Conservation (phyloP, 2,329 filamentous ascomycete species). For the Leptographium galeiforme region DNA sequence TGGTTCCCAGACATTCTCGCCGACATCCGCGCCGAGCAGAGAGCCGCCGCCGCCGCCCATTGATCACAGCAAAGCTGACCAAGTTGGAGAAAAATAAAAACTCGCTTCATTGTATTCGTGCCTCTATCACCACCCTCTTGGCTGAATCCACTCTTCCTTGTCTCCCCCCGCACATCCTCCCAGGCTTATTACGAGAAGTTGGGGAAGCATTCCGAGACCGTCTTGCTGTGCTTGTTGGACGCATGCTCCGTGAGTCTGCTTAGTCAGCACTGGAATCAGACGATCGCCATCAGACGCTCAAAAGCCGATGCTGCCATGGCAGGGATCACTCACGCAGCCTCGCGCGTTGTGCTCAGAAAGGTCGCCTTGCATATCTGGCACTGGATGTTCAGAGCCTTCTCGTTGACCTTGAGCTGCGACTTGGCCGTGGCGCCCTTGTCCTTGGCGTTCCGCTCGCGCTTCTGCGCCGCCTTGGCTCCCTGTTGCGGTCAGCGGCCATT, state of each 20-base stretch:
- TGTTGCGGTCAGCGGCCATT: slow-evolving; percentile 2
- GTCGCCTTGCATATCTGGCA: slow-evolving; percentile 66
- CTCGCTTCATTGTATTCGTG: too few relatives aligned
- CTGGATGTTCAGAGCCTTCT: slow-evolving; percentile 61
- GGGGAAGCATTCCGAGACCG: slow-evolving; percentile 58
- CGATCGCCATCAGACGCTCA: too few relatives aligned
- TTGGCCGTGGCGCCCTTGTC: slow-evolving; percentile 38
- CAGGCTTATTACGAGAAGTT: slow-evolving; percentile 19
- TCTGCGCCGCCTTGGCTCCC: slow-evolving; percentile 36
- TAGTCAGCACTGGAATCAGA: slow-evolving; percentile 9
- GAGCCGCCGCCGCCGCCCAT: too few relatives aligned
- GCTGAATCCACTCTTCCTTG: not conserved
- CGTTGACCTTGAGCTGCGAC: slow-evolving; percentile 60
- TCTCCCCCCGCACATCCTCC: not conserved
- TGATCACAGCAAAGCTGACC: too few relatives aligned
- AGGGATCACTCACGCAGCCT: slow-evolving; percentile 53
- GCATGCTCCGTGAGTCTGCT: slow-evolving; percentile 56
- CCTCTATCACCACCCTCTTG: too few relatives aligned
- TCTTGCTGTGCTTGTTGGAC: slow-evolving; percentile 64
- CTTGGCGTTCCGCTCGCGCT: slow-evolving; percentile 60
- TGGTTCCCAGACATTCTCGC: slow-evolving; percentile 58
- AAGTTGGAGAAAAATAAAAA: too few relatives aligned
- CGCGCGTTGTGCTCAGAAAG: slow-evolving; percentile 65
- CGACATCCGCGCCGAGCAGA: slow-evolving; percentile 45
- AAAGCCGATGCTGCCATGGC: too few relatives aligned